Evolutionary conservation across 2,329 filamentous ascomycete genomes (phyloP), one percentile per base, ranked within the genome.

Genomic region (Claviceps humidiphila): DNA sequence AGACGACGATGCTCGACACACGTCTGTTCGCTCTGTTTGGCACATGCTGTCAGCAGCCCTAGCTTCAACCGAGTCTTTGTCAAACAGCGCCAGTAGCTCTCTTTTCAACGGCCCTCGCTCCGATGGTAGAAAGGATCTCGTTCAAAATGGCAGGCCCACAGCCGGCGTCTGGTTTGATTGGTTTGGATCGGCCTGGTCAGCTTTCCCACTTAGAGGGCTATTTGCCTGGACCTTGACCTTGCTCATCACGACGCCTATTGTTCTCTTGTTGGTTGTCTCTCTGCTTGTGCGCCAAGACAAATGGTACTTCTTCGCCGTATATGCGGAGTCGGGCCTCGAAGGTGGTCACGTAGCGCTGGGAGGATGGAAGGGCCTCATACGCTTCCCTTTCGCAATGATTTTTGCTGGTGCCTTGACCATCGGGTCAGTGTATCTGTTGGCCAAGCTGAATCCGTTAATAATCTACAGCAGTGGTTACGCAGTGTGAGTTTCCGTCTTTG

Each of bases 81-180:
- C 88, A 0, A 78, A 80, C 14, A 80, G 88, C 58, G 81, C 77
- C 1, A 82, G 80, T 53, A 51, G 49, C 16, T 71, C 77, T 46
- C 74, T 73, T 2, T 95, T 94, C 60, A 77, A 78, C 49, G 80
- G 83, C 5, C 68, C 72, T 16, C 67, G 77, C 41, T 68, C 71
- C 9, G 78, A 81, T 51, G 70, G 74, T 6, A 73, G 76, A 52
- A 72, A 74, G 49, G 78, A 76, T 51, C 82, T 82, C 59, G 78
- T 85, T 2, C 74, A 79, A 56, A 85, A 83, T 55, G 85, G 87
- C 9, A 74, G 71, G 39, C 81, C 82, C 5, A 81, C 77, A 16
- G 74, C 80, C 54, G 87, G 83, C 34, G 89, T 97, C 14, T 98
- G 90, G 89, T 97, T 97, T 63, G 93, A 97, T 63, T 69, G 97